phyloP scores from a whole-genome alignment of 2,329 filamentous ascomycete genomes.

The Penicillium sp. region DNA sequence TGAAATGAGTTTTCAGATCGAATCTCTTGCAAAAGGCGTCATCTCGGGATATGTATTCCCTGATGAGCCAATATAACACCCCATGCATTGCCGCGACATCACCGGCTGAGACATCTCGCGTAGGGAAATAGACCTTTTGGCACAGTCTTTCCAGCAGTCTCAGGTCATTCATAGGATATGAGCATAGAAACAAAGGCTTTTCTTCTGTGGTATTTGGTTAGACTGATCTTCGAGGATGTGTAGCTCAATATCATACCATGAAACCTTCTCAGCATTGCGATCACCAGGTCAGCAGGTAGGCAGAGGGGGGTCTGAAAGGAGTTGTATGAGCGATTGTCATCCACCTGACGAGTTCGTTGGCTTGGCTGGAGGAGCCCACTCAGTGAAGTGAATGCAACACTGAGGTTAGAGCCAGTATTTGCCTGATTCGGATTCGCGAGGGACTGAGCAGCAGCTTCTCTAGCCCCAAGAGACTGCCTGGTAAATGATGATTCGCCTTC shows the following conservation, averaged over 20 bases:
- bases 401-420: slow-evolving; percentile 1
- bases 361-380: neutral
- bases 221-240: neutral
- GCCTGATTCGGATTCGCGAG: neutral
- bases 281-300: neutral
- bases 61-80: slow-evolving; percentile 20
- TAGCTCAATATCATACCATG: neutral
- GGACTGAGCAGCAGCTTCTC: slow-evolving; percentile 11
- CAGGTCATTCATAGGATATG: slow-evolving; percentile 19
- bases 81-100: slow-evolving; percentile 22
- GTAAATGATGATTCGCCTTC: slow-evolving; percentile 20
- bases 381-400: slow-evolving; percentile 8
- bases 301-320: neutral
- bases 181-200: slow-evolving; percentile 19
- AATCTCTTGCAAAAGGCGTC: slow-evolving; percentile 12
- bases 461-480: slow-evolving; percentile 16
- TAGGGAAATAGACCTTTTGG: slow-evolving; percentile 24
- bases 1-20: slow-evolving; percentile 14
- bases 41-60: slow-evolving; percentile 18
- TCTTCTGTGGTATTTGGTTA: slow-evolving; percentile 8
- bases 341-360: neutral
- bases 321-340: neutral
- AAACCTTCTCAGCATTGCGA: neutral
- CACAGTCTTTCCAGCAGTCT: slow-evolving; percentile 21
- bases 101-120: slow-evolving; percentile 13